phyloP scores from a whole-genome alignment of 2,329 filamentous ascomycete species.

The Alternaria incomplexa region DNA sequence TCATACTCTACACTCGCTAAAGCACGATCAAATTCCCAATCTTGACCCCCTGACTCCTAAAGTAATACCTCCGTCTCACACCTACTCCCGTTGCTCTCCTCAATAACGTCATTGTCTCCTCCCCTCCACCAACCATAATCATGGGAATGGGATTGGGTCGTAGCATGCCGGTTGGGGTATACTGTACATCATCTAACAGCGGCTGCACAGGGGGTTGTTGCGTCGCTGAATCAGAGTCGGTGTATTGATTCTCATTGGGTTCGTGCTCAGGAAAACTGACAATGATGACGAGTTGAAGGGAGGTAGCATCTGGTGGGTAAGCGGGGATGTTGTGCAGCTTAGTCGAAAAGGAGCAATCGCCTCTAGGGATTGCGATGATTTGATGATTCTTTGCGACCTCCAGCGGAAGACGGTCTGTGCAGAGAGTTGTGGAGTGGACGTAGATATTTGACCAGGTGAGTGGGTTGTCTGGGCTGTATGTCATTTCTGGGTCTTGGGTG shows the following conservation, averaged over 20 bases:
- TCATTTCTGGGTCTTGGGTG: slow-evolving; percentile 51
- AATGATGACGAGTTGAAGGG: slow-evolving; percentile 81
- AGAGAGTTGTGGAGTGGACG: slow-evolving; percentile 70
- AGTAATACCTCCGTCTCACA: slow-evolving; percentile 76
- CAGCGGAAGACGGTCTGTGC: slow-evolving; percentile 62
- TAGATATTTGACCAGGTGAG: slow-evolving; percentile 75
- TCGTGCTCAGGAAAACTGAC: slow-evolving; percentile 67
- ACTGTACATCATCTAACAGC: slow-evolving; percentile 75
- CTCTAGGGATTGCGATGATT: slow-evolving; percentile 80
- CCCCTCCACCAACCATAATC: slow-evolving; percentile 78
- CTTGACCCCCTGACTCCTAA: slow-evolving; percentile 79
- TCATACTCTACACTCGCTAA: too few species aligned
- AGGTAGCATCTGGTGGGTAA: slow-evolving; percentile 65
- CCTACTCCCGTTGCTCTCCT: slow-evolving; percentile 71
- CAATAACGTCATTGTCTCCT: slow-evolving; percentile 69
- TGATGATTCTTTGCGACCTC: slow-evolving; percentile 66
- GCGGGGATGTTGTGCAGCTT: slow-evolving; percentile 87
- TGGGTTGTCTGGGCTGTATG: slow-evolving; percentile 39
- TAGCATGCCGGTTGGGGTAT: slow-evolving; percentile 71
- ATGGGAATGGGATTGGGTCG: slow-evolving; percentile 77
- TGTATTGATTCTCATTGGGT: slow-evolving; percentile 29
- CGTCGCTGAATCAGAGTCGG: neutral
- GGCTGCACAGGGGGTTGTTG: slow-evolving; percentile 62
- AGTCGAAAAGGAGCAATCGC: slow-evolving; percentile 80
- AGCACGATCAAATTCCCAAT: slow-evolving; percentile 80